Conservation (phyloP, 331 rosid genomes). For the Phaseolus coccineus region DNA sequence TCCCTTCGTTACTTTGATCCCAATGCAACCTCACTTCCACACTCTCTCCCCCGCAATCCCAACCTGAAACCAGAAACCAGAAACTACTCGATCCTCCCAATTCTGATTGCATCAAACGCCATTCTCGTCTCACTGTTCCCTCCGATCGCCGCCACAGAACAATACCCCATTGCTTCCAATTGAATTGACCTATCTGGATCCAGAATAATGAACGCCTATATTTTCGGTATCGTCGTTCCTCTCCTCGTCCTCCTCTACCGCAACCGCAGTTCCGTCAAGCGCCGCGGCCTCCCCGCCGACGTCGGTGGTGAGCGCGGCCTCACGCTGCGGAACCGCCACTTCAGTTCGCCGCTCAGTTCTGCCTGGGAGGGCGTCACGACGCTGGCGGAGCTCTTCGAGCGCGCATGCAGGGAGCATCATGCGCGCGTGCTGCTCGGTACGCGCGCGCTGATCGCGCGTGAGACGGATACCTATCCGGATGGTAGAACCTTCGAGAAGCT, state of each 20-base stretch:
- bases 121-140: not conserved
- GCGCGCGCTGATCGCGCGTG: constrained; percentile 66
- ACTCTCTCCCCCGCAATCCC: not conserved
- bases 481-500: constrained; percentile 85
- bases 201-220: constrained; percentile 57
- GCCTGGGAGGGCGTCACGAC: constrained; percentile 82
- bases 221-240: constrained; percentile 69
- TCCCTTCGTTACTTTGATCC: not conserved
- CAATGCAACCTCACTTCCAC: not conserved
- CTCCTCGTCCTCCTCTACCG: constrained; percentile 58
- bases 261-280: constrained; percentile 60
- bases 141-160: not conserved
- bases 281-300: constrained; percentile 66
- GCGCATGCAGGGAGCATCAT: constrained; percentile 58
- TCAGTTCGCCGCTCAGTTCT: constrained; percentile 52
- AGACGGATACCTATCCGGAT: constrained; percentile 54
- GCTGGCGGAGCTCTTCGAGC: constrained; percentile 84
- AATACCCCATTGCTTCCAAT: not conserved
- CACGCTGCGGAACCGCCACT: constrained; percentile 63
- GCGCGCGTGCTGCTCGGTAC: constrained; percentile 73
- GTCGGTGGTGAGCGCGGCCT: constrained; percentile 73
- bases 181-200: not conserved
- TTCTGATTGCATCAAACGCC: not conserved
- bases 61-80: not conserved
- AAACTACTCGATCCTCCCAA: not conserved